Percentiles rank a stretch among this genome's conserved stretches.
phyloP scores from a whole-genome alignment of 140 eudicot genomes.

The Ambrosia hybrid region DNA sequence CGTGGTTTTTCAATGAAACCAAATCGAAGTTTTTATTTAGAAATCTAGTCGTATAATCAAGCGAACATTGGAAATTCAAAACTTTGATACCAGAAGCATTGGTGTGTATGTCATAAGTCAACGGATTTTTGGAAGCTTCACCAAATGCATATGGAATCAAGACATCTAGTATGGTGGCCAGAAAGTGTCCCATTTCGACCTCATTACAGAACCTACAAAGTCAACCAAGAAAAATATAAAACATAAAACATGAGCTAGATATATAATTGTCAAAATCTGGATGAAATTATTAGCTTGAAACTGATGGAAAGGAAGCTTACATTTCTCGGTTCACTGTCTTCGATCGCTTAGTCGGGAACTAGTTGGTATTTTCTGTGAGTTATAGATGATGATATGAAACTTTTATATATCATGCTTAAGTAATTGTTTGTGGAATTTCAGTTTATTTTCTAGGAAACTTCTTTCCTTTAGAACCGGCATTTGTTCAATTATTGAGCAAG shows the following conservation, averaged over 20 bases:
- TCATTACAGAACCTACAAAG: neutral
- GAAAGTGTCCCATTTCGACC: neutral
- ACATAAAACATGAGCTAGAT: neutral
- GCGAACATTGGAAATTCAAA: slow-evolving; percentile 27
- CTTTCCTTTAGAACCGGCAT: neutral
- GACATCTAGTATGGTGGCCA: neutral
- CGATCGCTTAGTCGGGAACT: neutral
- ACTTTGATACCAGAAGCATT: slow-evolving; percentile 4
- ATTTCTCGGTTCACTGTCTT: neutral
- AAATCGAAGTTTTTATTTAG: slow-evolving; percentile 22
- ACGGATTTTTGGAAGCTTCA: neutral
- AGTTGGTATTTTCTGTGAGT: neutral
- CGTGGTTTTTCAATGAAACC: slow-evolving; percentile 26
- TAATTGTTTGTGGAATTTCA: neutral
- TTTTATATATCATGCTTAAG: neutral
- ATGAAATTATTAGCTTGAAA: neutral
- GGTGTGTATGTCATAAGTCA: neutral
- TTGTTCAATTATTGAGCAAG: neutral
- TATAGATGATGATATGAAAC: neutral
- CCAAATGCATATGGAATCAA: neutral
- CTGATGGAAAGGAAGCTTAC: neutral
- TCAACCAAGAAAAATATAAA: too few species aligned
- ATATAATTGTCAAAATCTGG: neutral
- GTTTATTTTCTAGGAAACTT: neutral
- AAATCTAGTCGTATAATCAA: slow-evolving; percentile 7